Base-by-base conservation (phyloP, 2,329 filamentous ascomycete genomes). In the Calonectria henricotiae region DNA sequence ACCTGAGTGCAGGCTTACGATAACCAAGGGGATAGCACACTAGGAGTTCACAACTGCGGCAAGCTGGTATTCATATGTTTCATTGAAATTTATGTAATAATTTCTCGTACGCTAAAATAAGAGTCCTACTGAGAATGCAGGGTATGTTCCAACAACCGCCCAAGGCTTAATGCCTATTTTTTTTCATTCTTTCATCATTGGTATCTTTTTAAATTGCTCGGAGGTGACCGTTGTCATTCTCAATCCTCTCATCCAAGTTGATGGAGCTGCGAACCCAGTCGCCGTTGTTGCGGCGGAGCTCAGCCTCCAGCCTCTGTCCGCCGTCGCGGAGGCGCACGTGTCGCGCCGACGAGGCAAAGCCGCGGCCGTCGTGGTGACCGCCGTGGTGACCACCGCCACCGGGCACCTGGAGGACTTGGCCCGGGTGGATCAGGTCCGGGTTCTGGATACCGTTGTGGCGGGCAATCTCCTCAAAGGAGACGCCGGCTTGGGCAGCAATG, bases 351-450 rank as follows among this genome's bases (percentile, higher is more conserved):
- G 77, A 71, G n/a, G 74, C 78, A 62, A 84, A 83, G 49, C 80
- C 81, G 46, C 80, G 79, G 23, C 60, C 67, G 2, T 72, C 67
- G 20, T 43, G 39, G 41, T 46, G 39, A 13, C 51, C 25, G 15
- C 63, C 61, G 3, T 74, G 71, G 32, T 72, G 74, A 2, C 75
- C 74, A 11, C 51, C 51, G 51, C 51, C 51, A 15, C 51, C 51
- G 35, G 83, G 82, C 0, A 85, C 69, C 65, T 80, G 76, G 5
- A 85, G 78, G 2, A 77, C 78, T 75, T 85, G 83, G 2, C 83
- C 83, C 0, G 83, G 83, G 69, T 83, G 84, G 70, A 85, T 85
- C 76, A 84, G 68, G 51, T 85, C 83, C 9, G 83, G 82, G 73
- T 85, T 85, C 66, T 73, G 65, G 65, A 85, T 82, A 71, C 78